Percentiles rank a stretch among this genome's conserved stretches.
Evolutionary conservation across 1,139 yeast genomes (phyloP).

Genomic region (Wickerhamomyces sp.): DNA sequence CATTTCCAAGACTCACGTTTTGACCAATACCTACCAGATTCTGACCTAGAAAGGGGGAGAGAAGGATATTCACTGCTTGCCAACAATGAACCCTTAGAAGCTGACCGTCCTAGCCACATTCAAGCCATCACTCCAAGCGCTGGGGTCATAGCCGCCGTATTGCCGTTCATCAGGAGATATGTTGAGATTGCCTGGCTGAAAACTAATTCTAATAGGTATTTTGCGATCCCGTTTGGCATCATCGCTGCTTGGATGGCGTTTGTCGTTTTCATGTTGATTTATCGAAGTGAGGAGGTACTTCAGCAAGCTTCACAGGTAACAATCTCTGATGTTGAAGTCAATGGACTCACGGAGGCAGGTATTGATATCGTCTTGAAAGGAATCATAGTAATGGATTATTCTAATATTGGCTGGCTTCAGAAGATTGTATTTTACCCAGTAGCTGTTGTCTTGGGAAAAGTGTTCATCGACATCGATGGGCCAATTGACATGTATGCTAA

Average conservation of each 20-base stretch:
- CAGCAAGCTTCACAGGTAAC: constrained; percentile 6
- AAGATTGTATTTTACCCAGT: constrained; percentile 6
- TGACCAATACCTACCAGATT: too few species aligned
- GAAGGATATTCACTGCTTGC: too few species aligned
- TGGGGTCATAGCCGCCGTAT: not conserved
- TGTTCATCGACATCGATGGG: not conserved
- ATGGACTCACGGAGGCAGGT: constrained; percentile 11
- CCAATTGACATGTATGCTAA: constrained; percentile 10
- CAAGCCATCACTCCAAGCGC: constrained; percentile 1
- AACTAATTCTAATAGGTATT: not conserved
- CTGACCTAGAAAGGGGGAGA: too few species aligned
- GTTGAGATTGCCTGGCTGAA: not conserved
- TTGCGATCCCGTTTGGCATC: not conserved
- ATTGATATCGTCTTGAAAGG: constrained; percentile 7
- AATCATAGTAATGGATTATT: constrained; percentile 13
- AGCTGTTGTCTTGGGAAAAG: constrained; percentile 3
- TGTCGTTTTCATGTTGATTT: not conserved
- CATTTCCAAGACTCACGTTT: too few species aligned
- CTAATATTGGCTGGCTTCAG: constrained; percentile 7
- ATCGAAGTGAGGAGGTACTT: constrained; percentile 5
- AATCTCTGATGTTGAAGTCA: constrained; percentile 6
- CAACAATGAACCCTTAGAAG: too few species aligned
- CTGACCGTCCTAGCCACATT: too few species aligned
- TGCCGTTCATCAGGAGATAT: not conserved
- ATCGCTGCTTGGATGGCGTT: not conserved